Evolutionary conservation across 2,329 filamentous ascomycete species (phyloP), one percentile per base, ranked within the genome.

Genomic region (Cercospora sp.): DNA sequence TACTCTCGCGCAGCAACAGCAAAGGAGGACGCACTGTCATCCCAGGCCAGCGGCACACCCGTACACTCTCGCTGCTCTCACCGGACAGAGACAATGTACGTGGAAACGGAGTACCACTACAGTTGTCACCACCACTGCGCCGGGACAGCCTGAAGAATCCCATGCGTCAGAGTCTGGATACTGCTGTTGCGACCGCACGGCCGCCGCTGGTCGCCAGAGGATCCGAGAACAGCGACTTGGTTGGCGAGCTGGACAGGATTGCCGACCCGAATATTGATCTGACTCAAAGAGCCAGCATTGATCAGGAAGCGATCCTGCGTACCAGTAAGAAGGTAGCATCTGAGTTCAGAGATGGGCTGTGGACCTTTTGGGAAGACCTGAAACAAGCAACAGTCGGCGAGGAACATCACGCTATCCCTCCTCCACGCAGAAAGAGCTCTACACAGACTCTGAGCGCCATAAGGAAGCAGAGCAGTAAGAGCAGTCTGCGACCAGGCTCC

Each of bases 371-470:
- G 68, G 95, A 98, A 78, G 95, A 99, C 77, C 88, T 99, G 59
- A 87, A 94, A 72, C 95, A 98, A 80, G 96, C 94, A 13, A 97
- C 95, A 0, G 93, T 99, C 6, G 95, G 95, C 26, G 95, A 99
- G 64, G 95, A 99, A 81, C 92, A 89, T 16, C 88, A 84, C 68
- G 89, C 88, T 51, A 81, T 81, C 36, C 79, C 80, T 69, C 65
- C 68, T n/a, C 67, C 67, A 9, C 70, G 72, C 8, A 66, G 71
- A 53, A 71, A 75, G 67, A 71, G 68, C 48, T 75, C 74, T 16
- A 72, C 67, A n/a, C 72, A 74, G 66, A 77, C 72, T 5, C 65
- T 74, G 8, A 65, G 63, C 18, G 63, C 64, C 6, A 59, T 72
- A 16, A 69, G 65, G 51, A 75, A 71, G 71, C 74, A 74, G 45